These are phyloP conservation scores for Mucor velutinosus DNA, from an alignment of 371 early-diverging fungal genomes.

Conservation along the genomic window DNA sequence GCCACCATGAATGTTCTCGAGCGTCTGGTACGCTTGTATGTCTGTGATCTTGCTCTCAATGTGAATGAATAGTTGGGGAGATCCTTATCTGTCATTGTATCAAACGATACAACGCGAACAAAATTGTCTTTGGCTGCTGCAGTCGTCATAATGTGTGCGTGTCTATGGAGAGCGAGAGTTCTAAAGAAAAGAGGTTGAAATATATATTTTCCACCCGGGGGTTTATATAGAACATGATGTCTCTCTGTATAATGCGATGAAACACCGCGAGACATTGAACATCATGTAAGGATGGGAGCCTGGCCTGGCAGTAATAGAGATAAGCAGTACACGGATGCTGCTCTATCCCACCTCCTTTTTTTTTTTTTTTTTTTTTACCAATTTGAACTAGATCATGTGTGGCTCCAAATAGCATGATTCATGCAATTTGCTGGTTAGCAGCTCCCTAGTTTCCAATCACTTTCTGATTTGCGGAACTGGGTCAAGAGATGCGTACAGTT, in stretches of 20 bases:
- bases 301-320: neutral
- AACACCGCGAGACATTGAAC: conserved; percentile 13
- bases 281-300: no score
- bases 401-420: neutral
- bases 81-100: conserved; percentile 58
- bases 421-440: neutral
- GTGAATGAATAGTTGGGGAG: conserved; percentile 61
- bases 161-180: neutral
- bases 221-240: neutral
- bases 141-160: neutral
- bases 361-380: neutral
- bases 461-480: neutral
- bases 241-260: neutral
- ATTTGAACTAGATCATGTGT: neutral
- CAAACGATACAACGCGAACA: conserved; percentile 61
- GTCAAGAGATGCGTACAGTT: neutral
- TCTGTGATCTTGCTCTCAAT: conserved; percentile 55
- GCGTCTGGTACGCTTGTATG: conserved; percentile 49
- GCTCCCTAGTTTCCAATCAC: neutral
- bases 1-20: conserved; percentile 63
- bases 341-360: no score
- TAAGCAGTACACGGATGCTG: neutral
- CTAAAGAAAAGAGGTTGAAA: neutral
- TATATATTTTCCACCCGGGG: conserved; percentile 11
- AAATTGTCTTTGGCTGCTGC: conserved; percentile 21